phyloP scores from a whole-genome alignment of 148 eudicot genomes.

The Nyssa sinensis region DNA sequence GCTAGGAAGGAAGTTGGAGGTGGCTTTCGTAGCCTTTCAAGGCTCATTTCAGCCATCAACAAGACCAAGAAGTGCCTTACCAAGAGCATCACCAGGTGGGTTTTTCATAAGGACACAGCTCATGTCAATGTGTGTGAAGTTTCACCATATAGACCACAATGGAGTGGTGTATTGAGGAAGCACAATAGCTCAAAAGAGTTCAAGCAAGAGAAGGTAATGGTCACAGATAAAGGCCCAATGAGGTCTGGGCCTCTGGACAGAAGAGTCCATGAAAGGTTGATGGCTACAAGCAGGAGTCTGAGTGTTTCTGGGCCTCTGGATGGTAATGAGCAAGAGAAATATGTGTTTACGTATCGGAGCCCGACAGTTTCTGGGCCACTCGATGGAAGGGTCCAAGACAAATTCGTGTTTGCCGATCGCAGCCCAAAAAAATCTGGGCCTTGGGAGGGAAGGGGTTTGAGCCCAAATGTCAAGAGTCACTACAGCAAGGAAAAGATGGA shows the following conservation, averaged over 20 bases:
- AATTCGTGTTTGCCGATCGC: not conserved
- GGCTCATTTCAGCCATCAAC: conserved; percentile 24
- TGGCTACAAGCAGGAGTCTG: conserved; percentile 17
- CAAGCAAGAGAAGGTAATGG: conserved; percentile 13
- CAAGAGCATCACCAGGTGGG: conserved; percentile 19
- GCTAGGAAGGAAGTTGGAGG: conserved; percentile 14
- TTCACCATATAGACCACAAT: conserved; percentile 14
- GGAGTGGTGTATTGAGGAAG: conserved; percentile 23
- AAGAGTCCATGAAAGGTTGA: conserved; percentile 17
- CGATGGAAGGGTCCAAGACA: conserved; percentile 5
- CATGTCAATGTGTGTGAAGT: not conserved
- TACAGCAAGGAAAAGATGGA: conserved; percentile 13
- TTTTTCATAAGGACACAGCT: conserved; percentile 2
- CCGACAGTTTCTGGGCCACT: conserved; percentile 3
- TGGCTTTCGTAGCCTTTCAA: not conserved
- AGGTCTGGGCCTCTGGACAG: conserved; percentile 44
- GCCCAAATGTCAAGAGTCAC: conserved; percentile 18
- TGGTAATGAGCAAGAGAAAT: conserved; percentile 18
- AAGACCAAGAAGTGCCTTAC: conserved; percentile 29
- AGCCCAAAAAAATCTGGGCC: conserved; percentile 22
- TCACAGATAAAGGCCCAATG: conserved; percentile 11
- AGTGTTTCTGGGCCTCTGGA: conserved; percentile 41
- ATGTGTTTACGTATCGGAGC: conserved; percentile 10
- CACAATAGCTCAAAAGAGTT: conserved; percentile 7
- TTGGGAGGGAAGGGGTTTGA: conserved; percentile 10